A percentile compares a stretch with the other conserved stretches of the same genome.
Conservation (phyloP, 2,329 filamentous ascomycete species). For the Beauveria sp. region DNA sequence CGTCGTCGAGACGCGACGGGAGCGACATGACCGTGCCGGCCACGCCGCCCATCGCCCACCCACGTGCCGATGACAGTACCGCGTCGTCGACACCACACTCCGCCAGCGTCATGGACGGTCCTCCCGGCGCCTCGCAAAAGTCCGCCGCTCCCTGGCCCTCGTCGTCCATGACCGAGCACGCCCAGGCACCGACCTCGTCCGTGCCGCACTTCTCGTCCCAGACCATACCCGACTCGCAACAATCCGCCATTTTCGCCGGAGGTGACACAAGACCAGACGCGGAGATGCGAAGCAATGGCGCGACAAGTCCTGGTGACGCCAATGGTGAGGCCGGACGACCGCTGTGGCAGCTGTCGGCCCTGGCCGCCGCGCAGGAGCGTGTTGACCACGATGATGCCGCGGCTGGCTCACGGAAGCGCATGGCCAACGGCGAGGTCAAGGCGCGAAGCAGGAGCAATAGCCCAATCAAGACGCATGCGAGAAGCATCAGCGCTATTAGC, state of each 20-base stretch:
- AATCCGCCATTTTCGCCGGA: neutral
- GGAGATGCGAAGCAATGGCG: neutral
- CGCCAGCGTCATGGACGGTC: neutral
- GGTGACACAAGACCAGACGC: slow-evolving; percentile 4
- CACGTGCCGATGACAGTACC: neutral
- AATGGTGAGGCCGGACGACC: slow-evolving; percentile 35
- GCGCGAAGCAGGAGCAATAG: slow-evolving; percentile 36
- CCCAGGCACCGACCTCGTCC: neutral
- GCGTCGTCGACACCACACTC: neutral
- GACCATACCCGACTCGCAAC: slow-evolving; percentile 11
- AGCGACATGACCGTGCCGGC: slow-evolving; percentile 10
- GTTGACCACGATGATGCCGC: slow-evolving; percentile 30
- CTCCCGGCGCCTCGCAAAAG: neutral
- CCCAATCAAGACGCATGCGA: slow-evolving; percentile 52
- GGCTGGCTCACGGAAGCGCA: slow-evolving; percentile 58
- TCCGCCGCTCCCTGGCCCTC: neutral
- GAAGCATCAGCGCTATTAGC: slow-evolving; percentile 64
- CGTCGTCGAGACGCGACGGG: slow-evolving; percentile 13
- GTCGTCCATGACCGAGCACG: neutral
- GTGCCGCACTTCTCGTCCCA: slow-evolving; percentile 1
- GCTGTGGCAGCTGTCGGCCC: slow-evolving; percentile 48
- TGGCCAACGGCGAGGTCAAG: slow-evolving; percentile 68
- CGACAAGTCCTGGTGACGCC: neutral
- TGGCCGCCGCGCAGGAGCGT: slow-evolving; percentile 47
- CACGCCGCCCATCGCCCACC: slow-evolving; percentile 9